phyloP scores from a whole-genome alignment of 208 protist species.

The Endotrypanum monterogeii region DNA sequence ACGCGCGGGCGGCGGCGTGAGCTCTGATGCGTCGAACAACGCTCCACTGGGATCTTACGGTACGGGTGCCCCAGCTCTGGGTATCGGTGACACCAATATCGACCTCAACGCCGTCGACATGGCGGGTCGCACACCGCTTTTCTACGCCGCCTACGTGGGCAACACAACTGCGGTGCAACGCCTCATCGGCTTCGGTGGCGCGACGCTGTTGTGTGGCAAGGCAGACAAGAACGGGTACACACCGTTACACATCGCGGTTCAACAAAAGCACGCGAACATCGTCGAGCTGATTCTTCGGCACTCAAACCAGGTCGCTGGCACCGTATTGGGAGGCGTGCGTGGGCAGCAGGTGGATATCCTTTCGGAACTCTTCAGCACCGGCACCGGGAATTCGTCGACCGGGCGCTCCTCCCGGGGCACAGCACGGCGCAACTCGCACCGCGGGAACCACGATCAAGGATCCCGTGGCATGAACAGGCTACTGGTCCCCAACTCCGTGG shows the following conservation, averaged over 20 bases:
- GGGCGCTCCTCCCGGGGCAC: conserved; percentile 10
- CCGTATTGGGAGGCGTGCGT: conserved; percentile 6
- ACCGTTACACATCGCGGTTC: conserved; percentile 76
- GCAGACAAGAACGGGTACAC: conserved; percentile 65
- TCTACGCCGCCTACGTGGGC: conserved; percentile 76
- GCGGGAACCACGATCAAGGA: conserved; percentile 1
- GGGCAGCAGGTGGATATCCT: conserved; percentile 16
- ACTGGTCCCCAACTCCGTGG: not conserved
- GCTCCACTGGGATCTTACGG: not conserved
- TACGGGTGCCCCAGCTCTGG: not conserved
- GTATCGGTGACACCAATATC: conserved; percentile 15
- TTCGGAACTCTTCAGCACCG: conserved; percentile 12
- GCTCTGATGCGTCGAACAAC: conserved; percentile 1
- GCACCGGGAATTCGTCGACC: not conserved
- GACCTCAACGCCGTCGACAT: conserved; percentile 83
- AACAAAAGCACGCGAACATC: conserved; percentile 35
- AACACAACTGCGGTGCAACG: conserved; percentile 58
- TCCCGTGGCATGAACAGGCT: not conserved
- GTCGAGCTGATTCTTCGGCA: conserved; percentile 66
- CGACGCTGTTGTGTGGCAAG: conserved; percentile 35
- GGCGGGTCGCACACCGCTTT: conserved; percentile 75
- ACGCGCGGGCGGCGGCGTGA: not conserved
- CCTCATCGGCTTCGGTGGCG: conserved; percentile 32
- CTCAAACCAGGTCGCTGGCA: conserved; percentile 26
- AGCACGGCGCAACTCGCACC: conserved; percentile 15